A percentile compares a stretch with the other conserved stretches of the same genome.
phyloP scores from a whole-genome alignment of 129 eudicot genomes.

The Tagetes erecta region DNA sequence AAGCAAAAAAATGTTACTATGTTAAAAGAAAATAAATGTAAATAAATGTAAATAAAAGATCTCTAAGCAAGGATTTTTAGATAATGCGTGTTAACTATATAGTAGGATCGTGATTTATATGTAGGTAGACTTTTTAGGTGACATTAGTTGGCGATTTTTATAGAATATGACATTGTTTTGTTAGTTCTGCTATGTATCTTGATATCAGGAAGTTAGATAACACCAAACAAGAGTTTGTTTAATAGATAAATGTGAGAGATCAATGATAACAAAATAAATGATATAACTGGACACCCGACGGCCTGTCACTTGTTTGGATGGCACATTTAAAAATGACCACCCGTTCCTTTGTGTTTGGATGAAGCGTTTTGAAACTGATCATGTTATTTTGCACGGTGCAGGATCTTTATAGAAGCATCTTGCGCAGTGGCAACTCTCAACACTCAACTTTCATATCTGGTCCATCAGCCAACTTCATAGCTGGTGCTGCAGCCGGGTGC shows the following conservation, averaged over 20 bases:
- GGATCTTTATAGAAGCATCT: slow-evolving; percentile 79
- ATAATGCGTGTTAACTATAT: background rate
- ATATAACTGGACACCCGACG: background rate
- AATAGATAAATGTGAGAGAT: background rate
- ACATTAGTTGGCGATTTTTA: too few species aligned
- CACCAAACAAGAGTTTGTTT: background rate
- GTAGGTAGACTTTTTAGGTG: background rate
- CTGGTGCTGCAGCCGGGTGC: slow-evolving; percentile 98
- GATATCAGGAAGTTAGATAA: background rate
- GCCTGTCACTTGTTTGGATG: too few species aligned
- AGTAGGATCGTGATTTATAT: background rate
- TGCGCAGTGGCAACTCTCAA: slow-evolving; percentile 46
- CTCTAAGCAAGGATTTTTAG: background rate
- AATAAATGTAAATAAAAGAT: too few species aligned
- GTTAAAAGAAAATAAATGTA: too few species aligned
- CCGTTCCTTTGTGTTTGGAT: background rate
- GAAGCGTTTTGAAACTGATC: background rate
- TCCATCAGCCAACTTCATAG: slow-evolving; percentile 77
- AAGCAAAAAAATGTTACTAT: too few species aligned
- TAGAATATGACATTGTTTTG: background rate
- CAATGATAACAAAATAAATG: background rate
- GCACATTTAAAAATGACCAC: too few species aligned
- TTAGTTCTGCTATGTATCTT: background rate
- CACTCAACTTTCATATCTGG: slow-evolving; percentile 58
- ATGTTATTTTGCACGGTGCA: slow-evolving; percentile 22